These are phyloP conservation scores for Ministeria vibrans DNA, from an alignment of 78 protist genomes.

Conservation along the genomic window DNA sequence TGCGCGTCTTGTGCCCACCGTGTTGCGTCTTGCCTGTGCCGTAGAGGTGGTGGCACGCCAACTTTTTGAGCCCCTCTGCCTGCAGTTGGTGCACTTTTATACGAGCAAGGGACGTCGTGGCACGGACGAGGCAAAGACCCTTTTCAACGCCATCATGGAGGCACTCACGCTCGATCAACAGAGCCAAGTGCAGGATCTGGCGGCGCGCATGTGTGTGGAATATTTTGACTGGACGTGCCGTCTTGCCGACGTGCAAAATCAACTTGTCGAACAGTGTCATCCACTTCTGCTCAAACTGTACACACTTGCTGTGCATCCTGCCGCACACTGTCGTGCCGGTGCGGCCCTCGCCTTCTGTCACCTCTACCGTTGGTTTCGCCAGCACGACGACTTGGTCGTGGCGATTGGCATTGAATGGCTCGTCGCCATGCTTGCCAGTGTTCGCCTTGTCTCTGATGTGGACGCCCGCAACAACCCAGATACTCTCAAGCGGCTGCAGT, in stretches of 20 bases:
- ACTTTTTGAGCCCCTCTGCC: slow-evolving; percentile 49
- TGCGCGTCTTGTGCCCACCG: slow-evolving; percentile 47
- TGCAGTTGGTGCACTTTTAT: slow-evolving; percentile 73
- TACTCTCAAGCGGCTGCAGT: neutral
- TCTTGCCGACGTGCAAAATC: too few species aligned
- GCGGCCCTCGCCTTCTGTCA: slow-evolving; percentile 37
- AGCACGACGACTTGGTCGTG: slow-evolving; percentile 35
- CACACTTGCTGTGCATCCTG: slow-evolving; percentile 47
- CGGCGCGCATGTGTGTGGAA: too few species aligned
- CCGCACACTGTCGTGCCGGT: slow-evolving; percentile 45
- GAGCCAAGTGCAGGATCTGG: too few species aligned
- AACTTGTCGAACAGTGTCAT: too few species aligned
- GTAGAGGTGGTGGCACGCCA: slow-evolving; percentile 67
- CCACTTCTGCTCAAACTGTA: slow-evolving; percentile 48
- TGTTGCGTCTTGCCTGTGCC: slow-evolving; percentile 53
- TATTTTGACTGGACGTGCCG: too few species aligned
- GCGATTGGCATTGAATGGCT: slow-evolving; percentile 37
- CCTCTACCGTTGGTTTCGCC: slow-evolving; percentile 24
- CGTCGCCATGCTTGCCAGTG: neutral
- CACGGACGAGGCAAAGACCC: slow-evolving; percentile 28
- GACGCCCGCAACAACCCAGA: neutral
- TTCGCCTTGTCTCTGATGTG: slow-evolving; percentile 20
- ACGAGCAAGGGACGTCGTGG: slow-evolving; percentile 33
- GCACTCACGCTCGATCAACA: slow-evolving; percentile 51
- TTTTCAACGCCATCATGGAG: slow-evolving; percentile 49